Base-by-base conservation (phyloP, 192 early-diverging fungal species). In the Cetraspora pellucida region DNA sequence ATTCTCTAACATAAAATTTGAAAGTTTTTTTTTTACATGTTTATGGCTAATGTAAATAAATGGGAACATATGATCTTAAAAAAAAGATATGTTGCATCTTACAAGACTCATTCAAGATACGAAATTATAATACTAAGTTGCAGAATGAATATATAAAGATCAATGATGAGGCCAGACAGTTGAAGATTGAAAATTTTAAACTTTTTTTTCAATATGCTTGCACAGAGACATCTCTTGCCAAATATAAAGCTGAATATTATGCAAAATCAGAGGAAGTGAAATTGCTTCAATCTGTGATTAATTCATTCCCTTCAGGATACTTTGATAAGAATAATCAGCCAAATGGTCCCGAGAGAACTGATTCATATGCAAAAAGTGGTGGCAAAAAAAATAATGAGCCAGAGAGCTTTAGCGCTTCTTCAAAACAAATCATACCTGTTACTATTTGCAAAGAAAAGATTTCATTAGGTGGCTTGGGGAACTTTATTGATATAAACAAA, bases 271-370 rank as follows among this genome's bases (percentile, higher is more conserved):
- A 46, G 31, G 37, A 66, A 25, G 31, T 66, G 23, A 66, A 66
- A 66, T 66, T 43, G 44, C 65, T 46, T 67, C 65, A 67, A 67
- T 67, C 65, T 67, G 14, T 67, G 37, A 67, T 67, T 44, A 67
- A 67, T 54, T 54, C 19, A 54, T 54, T 54, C 13, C 2, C 52
- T 11, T 4, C 52, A 54, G 52, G 52, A 54, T 54, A 54, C 52
- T 54, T 54, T 54, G 19, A 54, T 54, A 54, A 54, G 19, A 54
- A 54, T 54, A 54, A 54, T 54, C 52, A n/a, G 52, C 52, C 13
- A 10, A 10, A 54, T 54, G 19, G 13, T 54, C 1, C 52, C 9
- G 19, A 54, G 19, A 54, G 52, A 54, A 54, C 19, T 2, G 19
- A 54, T 54, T 54, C 52, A 61, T 61, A 61, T 28, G 1, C 2